Conservation (phyloP, 2,329 filamentous ascomycete genomes). For the Tolypocladium tropicale region DNA sequence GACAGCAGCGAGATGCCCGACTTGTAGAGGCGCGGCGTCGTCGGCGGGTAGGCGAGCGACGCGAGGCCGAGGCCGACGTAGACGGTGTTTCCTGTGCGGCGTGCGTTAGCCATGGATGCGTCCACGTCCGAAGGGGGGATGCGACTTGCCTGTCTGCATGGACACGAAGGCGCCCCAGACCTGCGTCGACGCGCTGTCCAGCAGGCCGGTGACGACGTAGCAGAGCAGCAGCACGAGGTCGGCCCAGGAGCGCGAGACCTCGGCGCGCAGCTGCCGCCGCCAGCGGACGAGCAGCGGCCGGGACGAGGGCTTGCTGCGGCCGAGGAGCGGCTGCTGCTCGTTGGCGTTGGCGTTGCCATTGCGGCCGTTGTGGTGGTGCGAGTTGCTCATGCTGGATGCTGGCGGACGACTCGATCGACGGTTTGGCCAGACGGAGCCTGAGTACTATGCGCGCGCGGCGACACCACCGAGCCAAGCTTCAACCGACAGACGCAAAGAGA, state of each 20-base stretch:
- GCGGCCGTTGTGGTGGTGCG: neutral
- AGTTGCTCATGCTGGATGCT: neutral
- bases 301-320: slow-evolving; percentile 9
- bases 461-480: neutral
- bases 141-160: slow-evolving; percentile 64
- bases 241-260: slow-evolving; percentile 51
- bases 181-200: slow-evolving; percentile 66
- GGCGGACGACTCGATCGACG: neutral
- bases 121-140: no score
- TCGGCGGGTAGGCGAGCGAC: slow-evolving; percentile 29
- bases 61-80: slow-evolving; percentile 68
- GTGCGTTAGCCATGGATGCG: neutral
- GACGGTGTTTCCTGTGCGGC: slow-evolving; percentile 55
- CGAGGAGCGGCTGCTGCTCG: slow-evolving; percentile 23
- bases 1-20: slow-evolving; percentile 58
- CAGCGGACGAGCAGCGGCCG: slow-evolving; percentile 13
- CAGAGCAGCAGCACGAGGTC: slow-evolving; percentile 61
- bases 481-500: neutral
- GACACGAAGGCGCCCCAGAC: slow-evolving; percentile 74
- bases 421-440: neutral
- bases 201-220: slow-evolving; percentile 67
- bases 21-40: slow-evolving; percentile 32
- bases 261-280: slow-evolving; percentile 24
- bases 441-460: neutral
- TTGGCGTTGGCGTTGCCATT: neutral